Base-by-base conservation (phyloP, 1,284 basidiomycete species). In the Cutaneotrichosporon cutaneum region DNA sequence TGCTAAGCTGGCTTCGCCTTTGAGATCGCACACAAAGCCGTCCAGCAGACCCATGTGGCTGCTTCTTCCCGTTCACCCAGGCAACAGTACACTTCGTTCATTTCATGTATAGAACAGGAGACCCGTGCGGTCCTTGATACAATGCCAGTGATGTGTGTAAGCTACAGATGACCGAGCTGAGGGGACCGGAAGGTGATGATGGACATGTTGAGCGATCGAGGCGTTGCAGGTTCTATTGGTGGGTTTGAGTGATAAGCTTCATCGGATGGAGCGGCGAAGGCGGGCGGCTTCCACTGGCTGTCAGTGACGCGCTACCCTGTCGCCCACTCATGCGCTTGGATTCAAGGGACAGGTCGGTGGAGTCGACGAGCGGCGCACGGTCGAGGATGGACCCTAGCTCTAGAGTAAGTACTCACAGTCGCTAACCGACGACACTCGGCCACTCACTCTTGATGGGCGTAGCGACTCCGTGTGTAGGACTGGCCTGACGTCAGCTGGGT, bases 311-410 rank as follows among this genome's bases (percentile, higher is more conserved):
- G 21, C 22, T 6, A 42, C 3, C 0, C 39, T 14, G 3, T 4
- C 2, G 48, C 63, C 14, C 21, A 64, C 66, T 67, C 56, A 67
- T 60, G 2, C 58, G 63, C 52, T 67, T 64, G 22, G 59, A 58
- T 26, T 64, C 62, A 18, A 56, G 52, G 22, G 63, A 62, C 9
- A 64, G 61, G 48, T 67, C 66, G n/a, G 52, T 53, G 16, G 66
- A 67, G 54, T 56, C 36, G 22, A 61, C 59, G 0, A 44, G 8
- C 14, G 48, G 16, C 18, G 51, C 18, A 22, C 57, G 39, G 27
- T 56, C 35, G 16, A 67, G 61, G 22, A 64, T 62, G 11, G 54
- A 42, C 22, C 59, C 59, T 24, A 60, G 59, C 14, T 26, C 59
- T 64, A 56, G 1, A 2, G 58, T 63, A 8, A 63, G 58, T 14